Evolutionary conservation across 805 yeast genomes (phyloP).

Genomic region (Pichia thaimueangensis): DNA sequence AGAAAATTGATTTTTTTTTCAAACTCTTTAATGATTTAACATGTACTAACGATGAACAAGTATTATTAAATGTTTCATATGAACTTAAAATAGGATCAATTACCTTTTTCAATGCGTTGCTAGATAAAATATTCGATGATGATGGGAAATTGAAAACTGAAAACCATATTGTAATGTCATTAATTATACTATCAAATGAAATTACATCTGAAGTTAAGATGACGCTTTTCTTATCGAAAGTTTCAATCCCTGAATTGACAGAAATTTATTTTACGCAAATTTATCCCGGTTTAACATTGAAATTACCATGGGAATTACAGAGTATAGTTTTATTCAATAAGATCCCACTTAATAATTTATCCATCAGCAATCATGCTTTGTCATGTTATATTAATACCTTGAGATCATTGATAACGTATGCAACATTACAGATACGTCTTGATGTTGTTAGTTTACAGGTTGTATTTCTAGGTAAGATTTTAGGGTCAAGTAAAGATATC

Average conservation of each 20-base stretch:
- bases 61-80: slow-evolving; percentile 11
- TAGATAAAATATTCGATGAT: neutral
- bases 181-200: slow-evolving; percentile 12
- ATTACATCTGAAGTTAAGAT: slow-evolving; percentile 3
- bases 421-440: slow-evolving; percentile 9
- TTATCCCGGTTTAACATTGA: slow-evolving; percentile 5
- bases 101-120: neutral
- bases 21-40: neutral
- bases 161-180: slow-evolving; percentile 1
- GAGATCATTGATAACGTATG: neutral
- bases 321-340: slow-evolving; percentile 11
- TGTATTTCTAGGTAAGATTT: slow-evolving; percentile 4
- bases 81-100: neutral
- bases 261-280: slow-evolving; percentile 7
- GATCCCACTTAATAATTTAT: neutral
- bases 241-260: neutral
- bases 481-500: neutral
- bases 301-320: slow-evolving; percentile 14
- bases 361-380: neutral
- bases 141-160: neutral
- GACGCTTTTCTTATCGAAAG: neutral
- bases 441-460: slow-evolving; percentile 12
- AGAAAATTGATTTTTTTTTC: slow-evolving; percentile 1
- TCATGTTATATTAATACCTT: slow-evolving; percentile 1
- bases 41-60: slow-evolving; percentile 5